A percentile compares a stretch with the other conserved stretches of the same genome.
These are phyloP conservation scores for Solanum bulbocastanum DNA, from an alignment of 257 asterid species.

Conservation along the genomic window DNA sequence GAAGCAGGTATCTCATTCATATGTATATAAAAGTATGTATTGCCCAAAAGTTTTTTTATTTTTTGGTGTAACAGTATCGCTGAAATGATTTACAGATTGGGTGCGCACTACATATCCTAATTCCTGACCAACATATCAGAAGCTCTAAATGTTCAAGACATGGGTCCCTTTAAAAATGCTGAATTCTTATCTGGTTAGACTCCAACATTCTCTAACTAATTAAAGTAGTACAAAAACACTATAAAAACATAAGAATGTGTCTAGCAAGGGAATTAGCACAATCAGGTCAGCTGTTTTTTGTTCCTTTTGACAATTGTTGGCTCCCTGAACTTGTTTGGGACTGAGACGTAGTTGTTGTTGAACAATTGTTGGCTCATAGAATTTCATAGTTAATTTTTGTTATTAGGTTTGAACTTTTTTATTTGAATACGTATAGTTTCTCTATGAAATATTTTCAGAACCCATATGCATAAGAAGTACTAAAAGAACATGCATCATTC, in stretches of 20 bases:
- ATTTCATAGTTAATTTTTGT: background rate
- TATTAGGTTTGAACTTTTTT: background rate
- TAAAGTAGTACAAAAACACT: background rate
- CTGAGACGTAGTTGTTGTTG: background rate
- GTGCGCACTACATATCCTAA: background rate
- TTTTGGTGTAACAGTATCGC: background rate
- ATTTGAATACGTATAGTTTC: background rate
- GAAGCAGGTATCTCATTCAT: background rate
- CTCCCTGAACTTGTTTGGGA: background rate
- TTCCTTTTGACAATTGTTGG: background rate
- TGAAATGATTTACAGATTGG: background rate
- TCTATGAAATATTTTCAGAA: background rate
- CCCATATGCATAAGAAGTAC: background rate
- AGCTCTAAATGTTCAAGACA: background rate
- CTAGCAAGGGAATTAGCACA: background rate
- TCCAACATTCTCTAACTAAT: background rate
- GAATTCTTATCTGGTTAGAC: background rate
- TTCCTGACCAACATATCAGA: background rate
- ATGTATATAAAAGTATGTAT: background rate
- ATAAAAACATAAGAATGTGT: background rate
- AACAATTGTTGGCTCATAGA: background rate
- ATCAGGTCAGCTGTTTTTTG: background rate
- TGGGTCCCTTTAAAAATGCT: background rate
- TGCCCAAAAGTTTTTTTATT: background rate
- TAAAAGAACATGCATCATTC: background rate